Evolutionary conservation across 192 early-diverging fungal genomes (phyloP).

Genomic region (Backusella australiensis): DNA sequence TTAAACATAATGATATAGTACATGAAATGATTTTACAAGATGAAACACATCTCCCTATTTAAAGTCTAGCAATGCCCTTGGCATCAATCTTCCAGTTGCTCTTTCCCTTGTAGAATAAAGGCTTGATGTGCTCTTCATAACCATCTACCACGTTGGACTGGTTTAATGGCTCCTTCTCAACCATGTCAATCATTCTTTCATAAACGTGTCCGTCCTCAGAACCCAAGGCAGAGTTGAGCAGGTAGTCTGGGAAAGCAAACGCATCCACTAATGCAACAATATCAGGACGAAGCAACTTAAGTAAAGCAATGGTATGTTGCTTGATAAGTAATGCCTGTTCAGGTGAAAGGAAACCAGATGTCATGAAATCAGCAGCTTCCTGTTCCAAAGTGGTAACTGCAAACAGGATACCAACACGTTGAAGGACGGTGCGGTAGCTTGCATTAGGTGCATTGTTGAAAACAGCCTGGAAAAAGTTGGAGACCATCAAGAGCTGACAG

Average conservation of each 20-base stretch:
- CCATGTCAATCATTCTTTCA: slow-evolving; percentile 68
- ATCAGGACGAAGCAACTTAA: slow-evolving; percentile 71
- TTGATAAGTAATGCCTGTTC: slow-evolving; percentile 51
- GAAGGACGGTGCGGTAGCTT: slow-evolving; percentile 42
- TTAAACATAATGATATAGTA: not conserved
- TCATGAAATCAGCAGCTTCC: slow-evolving; percentile 62
- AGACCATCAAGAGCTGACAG: slow-evolving; percentile 70
- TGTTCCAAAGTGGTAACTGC: slow-evolving; percentile 63
- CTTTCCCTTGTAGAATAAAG: slow-evolving; percentile 29
- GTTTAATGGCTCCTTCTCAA: slow-evolving; percentile 74
- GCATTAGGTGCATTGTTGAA: slow-evolving; percentile 31
- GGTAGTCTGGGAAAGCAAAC: slow-evolving; percentile 71
- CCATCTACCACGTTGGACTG: slow-evolving; percentile 50
- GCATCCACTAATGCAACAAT: slow-evolving; percentile 79
- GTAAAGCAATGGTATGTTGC: slow-evolving; percentile 44
- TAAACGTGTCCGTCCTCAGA: slow-evolving; percentile 74
- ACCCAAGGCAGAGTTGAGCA: slow-evolving; percentile 77
- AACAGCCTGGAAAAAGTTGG: slow-evolving; percentile 68
- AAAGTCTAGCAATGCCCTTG: slow-evolving; percentile 23
- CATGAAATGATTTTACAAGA: not conserved
- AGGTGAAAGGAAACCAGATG: slow-evolving; percentile 51
- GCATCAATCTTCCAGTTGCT: slow-evolving; percentile 18
- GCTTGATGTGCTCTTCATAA: slow-evolving; percentile 44
- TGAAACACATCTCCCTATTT: not conserved
- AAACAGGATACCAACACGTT: slow-evolving; percentile 43